Evolutionary conservation across 2,329 filamentous ascomycete species (phyloP), one percentile per base, ranked within the genome.

Genomic region (Fusarium longipes): DNA sequence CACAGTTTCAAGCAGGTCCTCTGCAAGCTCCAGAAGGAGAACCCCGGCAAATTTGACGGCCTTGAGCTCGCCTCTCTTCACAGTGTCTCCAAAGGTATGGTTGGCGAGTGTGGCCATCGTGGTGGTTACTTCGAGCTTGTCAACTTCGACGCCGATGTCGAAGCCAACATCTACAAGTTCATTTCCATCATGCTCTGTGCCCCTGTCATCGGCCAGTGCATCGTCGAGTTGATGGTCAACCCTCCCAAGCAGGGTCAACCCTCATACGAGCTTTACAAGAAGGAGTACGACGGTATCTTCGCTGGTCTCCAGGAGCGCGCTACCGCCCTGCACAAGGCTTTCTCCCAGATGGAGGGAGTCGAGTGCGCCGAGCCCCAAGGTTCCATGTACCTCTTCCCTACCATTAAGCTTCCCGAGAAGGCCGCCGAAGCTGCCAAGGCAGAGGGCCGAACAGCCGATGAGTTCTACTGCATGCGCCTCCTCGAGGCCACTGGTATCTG

Each of bases 361-460:
- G 88, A 94, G 78, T 97, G 94, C 81, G 91, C 91, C 74, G 86
- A 89, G 71, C 96, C 96, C 56, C 92, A 97, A 86, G 96, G 96
- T 63, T 91, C 92, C 77, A 99, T 99, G 96, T 99, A 99, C 83
- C 91, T 99, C 74, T 99, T 98, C 88, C 96, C 96, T 24, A 96
- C 93, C 72, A 97, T 99, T 81, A 88, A 84, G 32, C 84, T 99
- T 24, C 88, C 96, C 3, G 72, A 81, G 24, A 93, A 92, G 81
- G 96, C 93, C 38, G 80, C 90, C 65, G 89, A 90, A 68, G 92
- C 92, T 17, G 96, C 96, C 33, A 79, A 84, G 74, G 82, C 89
- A 64, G 92, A 93, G 77, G 89, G 88, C 73, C 91, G 91, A 75
- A 83, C 85, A 14, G 82, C 95, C 2, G 96, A 99, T 74, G 95